These are phyloP conservation scores for Linaria vulgaris DNA, from an alignment of 257 asterid genomes.

Conservation along the genomic window DNA sequence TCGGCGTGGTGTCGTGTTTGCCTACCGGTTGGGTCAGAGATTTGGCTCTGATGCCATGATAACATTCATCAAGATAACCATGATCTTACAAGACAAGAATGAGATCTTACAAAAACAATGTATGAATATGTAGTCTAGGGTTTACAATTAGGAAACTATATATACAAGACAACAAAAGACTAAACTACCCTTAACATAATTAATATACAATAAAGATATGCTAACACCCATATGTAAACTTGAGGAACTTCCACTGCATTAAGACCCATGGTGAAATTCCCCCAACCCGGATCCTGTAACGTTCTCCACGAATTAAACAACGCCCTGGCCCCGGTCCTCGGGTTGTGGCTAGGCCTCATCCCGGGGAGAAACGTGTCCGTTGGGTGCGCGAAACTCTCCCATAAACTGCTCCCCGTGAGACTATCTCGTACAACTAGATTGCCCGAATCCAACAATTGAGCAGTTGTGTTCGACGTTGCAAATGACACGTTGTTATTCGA, in stretches of 20 bases:
- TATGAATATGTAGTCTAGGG: too few species aligned
- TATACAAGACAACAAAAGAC: too few species aligned
- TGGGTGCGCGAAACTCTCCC: constrained; percentile 39
- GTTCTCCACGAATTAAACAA: constrained; percentile 37
- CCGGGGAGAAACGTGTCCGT: constrained; percentile 26
- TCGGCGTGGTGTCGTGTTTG: too few species aligned
- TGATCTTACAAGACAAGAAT: too few species aligned
- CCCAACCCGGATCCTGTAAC: constrained; percentile 34
- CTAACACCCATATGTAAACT: constrained; percentile 21
- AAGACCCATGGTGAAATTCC: constrained; percentile 27
- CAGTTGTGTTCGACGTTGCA: constrained; percentile 25
- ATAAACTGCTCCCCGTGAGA: constrained; percentile 9
- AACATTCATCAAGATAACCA: too few species aligned
- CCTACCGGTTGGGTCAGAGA: too few species aligned
- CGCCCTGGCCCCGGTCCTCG: background rate
- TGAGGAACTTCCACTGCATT: constrained; percentile 13
- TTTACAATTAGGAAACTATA: too few species aligned
- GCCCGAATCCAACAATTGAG: constrained; percentile 36
- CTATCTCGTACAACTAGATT: constrained; percentile 34
- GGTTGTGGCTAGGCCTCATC: constrained; percentile 26
- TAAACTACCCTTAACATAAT: too few species aligned
- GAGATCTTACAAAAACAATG: too few species aligned
- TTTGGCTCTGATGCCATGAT: too few species aligned
- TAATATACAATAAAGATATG: too few species aligned
- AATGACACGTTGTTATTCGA: too few species aligned